Evolutionary conservation across 371 early-diverging fungal genomes (phyloP).

Genomic region (Saksenaea oblongispora): DNA sequence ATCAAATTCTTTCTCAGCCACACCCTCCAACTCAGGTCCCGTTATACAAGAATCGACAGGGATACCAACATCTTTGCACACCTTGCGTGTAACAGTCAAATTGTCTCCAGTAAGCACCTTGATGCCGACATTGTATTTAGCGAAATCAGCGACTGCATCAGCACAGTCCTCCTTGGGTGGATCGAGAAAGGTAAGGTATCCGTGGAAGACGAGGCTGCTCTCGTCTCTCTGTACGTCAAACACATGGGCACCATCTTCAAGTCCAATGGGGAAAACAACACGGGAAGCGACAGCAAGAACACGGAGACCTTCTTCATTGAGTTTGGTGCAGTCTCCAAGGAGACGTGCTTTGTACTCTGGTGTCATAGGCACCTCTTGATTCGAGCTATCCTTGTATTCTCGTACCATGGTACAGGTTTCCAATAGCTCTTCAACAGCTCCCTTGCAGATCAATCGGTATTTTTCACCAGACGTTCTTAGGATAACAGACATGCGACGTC

Average conservation of each 20-base stretch:
- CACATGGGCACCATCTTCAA: constrained; percentile 35
- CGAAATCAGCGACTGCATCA: constrained; percentile 93
- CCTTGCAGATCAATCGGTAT: constrained; percentile 35
- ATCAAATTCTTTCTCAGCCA: constrained; percentile 26
- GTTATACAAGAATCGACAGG: constrained; percentile 47
- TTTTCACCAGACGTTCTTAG: constrained; percentile 11
- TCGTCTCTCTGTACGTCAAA: constrained; percentile 69
- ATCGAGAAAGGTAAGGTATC: constrained; percentile 87
- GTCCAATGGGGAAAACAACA: constrained; percentile 62
- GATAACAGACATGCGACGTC: constrained; percentile 45
- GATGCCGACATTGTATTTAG: constrained; percentile 76
- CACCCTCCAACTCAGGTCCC: constrained; percentile 22
- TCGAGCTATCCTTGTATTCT: constrained; percentile 19
- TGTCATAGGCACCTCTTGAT: constrained; percentile 52
- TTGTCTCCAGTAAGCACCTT: constrained; percentile 96
- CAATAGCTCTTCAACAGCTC: constrained; percentile 43
- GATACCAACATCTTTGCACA: constrained; percentile 10
- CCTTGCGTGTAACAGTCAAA: constrained; percentile 88
- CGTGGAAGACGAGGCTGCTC: constrained; percentile 82
- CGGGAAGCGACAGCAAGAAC: constrained; percentile 91
- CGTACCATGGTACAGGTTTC: constrained; percentile 21
- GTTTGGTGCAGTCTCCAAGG: constrained; percentile 73
- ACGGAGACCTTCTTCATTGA: constrained; percentile 93
- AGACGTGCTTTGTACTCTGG: constrained; percentile 63
- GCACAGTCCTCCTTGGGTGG: constrained; percentile 97